phyloP scores from a whole-genome alignment of 1,284 basidiomycete genomes.

The Fomitopsis palustris region DNA sequence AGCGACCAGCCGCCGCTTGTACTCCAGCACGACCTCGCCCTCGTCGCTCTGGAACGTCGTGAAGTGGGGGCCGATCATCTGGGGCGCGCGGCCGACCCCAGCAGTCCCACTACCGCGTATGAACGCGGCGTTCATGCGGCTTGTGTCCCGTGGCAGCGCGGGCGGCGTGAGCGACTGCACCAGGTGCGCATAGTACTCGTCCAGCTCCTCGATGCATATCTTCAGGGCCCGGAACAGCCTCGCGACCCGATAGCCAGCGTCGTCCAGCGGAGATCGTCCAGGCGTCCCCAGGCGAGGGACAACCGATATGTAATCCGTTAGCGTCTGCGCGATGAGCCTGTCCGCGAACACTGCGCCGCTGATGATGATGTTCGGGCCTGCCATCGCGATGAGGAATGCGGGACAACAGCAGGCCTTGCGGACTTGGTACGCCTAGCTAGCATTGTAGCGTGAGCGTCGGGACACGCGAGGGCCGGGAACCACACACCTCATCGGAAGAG shows the following conservation, averaged over 20 bases:
- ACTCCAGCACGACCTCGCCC: constrained; percentile 1
- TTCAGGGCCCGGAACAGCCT: background rate
- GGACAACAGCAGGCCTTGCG: constrained; percentile 11
- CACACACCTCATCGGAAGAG: background rate
- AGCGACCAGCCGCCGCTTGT: constrained; percentile 3
- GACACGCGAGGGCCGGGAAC: background rate
- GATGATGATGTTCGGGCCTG: constrained; percentile 11
- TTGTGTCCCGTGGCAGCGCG: background rate
- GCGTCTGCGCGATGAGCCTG: constrained; percentile 5
- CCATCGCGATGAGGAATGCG: constrained; percentile 6
- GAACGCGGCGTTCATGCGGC: background rate
- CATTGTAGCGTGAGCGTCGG: background rate
- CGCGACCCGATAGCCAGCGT: background rate
- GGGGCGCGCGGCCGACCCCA: background rate
- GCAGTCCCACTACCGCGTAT: background rate
- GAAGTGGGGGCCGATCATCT: constrained; percentile 10
- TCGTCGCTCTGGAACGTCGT: background rate
- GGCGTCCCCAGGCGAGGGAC: background rate
- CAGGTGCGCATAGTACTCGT: background rate
- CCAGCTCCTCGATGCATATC: background rate
- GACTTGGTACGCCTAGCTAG: constrained; percentile 3
- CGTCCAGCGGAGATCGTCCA: background rate
- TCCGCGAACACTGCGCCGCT: constrained; percentile 14
- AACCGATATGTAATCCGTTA: constrained; percentile 7
- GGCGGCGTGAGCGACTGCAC: background rate